Evolutionary conservation across 768 basidiomycete species (phyloP).

Genomic region (Suillus weaverae): DNA sequence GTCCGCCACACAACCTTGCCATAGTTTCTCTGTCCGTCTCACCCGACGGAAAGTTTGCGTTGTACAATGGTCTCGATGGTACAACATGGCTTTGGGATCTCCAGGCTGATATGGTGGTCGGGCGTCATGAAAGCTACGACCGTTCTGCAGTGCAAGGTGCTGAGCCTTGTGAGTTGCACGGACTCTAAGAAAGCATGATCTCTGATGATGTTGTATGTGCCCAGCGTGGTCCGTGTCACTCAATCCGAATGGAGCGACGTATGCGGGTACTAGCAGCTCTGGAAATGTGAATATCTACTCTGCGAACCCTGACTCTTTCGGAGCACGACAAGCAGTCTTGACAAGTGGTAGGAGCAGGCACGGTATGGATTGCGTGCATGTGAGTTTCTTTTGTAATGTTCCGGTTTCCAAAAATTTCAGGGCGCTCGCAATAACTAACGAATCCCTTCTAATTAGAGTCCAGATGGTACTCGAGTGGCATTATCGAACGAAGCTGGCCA

Average conservation of each 20-base stretch:
- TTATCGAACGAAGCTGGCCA: constrained; percentile 86
- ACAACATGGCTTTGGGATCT: constrained; percentile 77
- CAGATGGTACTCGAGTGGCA: constrained; percentile 81
- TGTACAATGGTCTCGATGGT: constrained; percentile 86
- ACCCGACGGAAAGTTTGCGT: constrained; percentile 59
- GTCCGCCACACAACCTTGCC: constrained; percentile 79
- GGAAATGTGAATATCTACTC: constrained; percentile 76
- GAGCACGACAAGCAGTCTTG: constrained; percentile 56
- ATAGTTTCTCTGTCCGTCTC: constrained; percentile 79
- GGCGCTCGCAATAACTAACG: not conserved
- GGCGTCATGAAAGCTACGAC: constrained; percentile 72
- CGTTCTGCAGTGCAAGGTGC: constrained; percentile 51
- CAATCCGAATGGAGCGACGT: constrained; percentile 70
- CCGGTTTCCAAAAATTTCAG: not conserved
- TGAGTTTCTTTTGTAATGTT: constrained; percentile 35
- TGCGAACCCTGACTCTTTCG: constrained; percentile 65
- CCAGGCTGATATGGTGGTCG: constrained; percentile 56
- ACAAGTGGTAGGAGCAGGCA: constrained; percentile 73
- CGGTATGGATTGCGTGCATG: constrained; percentile 73
- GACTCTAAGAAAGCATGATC: not conserved
- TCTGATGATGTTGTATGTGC: constrained; percentile 6
- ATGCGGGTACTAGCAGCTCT: constrained; percentile 70
- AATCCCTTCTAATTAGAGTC: constrained; percentile 55
- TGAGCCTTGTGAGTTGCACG: constrained; percentile 63
- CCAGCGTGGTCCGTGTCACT: constrained; percentile 85